Conservation (phyloP, 441 rosid species). For the Mallotus japonicus region DNA sequence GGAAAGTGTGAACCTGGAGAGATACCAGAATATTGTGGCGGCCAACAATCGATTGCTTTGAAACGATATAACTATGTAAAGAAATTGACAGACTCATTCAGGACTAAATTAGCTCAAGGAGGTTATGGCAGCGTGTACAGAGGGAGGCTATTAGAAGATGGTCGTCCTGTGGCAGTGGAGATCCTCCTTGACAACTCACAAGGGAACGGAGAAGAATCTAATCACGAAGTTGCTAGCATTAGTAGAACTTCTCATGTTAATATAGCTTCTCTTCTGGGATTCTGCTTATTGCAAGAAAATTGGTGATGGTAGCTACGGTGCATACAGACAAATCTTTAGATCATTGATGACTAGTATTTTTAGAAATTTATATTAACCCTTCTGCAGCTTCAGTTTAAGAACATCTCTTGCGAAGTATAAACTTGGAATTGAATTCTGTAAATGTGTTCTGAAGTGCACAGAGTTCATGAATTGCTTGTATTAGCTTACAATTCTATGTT, state of each 20-base stretch:
- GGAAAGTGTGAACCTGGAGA: background rate
- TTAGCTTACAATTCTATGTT: no score
- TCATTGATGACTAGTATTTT: no score
- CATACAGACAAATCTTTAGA: no score
- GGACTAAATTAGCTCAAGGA: background rate
- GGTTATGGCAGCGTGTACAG: background rate
- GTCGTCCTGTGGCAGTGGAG: background rate
- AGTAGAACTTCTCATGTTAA: background rate
- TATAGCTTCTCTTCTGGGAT: background rate
- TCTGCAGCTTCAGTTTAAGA: no score
- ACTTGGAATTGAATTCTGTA: no score
- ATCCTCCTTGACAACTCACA: background rate
- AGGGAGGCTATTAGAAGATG: background rate
- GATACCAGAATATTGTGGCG: background rate
- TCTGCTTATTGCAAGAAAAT: no score
- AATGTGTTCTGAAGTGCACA: no score
- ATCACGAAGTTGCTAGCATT: background rate
- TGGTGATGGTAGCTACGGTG: no score
- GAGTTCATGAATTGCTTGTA: no score
- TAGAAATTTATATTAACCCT: no score
- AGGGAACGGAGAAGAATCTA: background rate
- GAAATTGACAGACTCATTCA: background rate
- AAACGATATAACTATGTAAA: conserved; percentile 2
- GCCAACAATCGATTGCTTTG: background rate
- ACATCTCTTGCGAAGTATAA: no score